Evolutionary conservation across 495 filamentous ascomycete species (phyloP), one percentile per base, ranked within the genome.

Genomic region (Parathielavia appendiculata): DNA sequence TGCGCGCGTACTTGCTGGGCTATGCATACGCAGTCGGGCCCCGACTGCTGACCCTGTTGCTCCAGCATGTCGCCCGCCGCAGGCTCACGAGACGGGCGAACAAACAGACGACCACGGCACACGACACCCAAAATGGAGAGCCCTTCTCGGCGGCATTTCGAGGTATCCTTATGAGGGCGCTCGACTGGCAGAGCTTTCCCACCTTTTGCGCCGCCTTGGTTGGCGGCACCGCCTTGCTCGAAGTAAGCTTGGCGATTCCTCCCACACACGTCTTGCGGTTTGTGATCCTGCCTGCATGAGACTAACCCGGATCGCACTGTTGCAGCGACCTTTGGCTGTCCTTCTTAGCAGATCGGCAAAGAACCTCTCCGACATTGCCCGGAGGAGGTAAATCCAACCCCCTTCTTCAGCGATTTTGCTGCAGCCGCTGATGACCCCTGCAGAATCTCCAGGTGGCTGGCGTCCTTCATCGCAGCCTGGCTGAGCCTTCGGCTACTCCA

Each of bases 181-280:
- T 82, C 35, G 78, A 79, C 57, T 66, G 72, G 59, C 78, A 83
- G 62, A 74, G 86, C 40, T 93, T 96, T 66, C 89, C 92, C 34
- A 83, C 89, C 7, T 93, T 91, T 67, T 95, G 91, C 72, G 92
- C 82, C 12, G 71, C 77, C 16, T 71, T 93, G 17, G 81, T 92
- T 46, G 90, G 89, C 38, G 87, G 89, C 32, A 89, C 86, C 58
- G 89, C 87, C 16, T 62, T 91, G 47, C 71, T 93, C n/a, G 84
- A 87, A 72, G 80, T 73, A 71, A 32, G 46, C 38, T 41, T 22
- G 17, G 14, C 35, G 5, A 13, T 22, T 35, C 13, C 16, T 23
- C 23, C n/a, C 46, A 14, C 7, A 2, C 40, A 34, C 36, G 12
- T 11, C 46, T 23, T 8, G 22, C 32, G 4, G 32, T 10, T 12